These are phyloP conservation scores for Rhodotorula paludigena DNA, from an alignment of 768 basidiomycete species.

Conservation along the genomic window DNA sequence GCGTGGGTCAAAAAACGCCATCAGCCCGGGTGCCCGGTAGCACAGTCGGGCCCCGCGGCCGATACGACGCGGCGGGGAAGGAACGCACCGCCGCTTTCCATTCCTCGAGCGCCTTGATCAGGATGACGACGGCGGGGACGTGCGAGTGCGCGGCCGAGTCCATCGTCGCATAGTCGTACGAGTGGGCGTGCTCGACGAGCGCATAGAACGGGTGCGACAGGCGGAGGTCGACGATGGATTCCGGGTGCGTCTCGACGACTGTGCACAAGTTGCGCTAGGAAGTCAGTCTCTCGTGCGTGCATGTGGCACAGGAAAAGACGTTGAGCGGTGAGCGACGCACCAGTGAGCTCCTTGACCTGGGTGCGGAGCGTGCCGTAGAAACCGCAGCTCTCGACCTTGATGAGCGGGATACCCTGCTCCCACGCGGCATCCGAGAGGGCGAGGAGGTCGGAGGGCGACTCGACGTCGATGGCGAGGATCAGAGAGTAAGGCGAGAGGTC, in stretches of 20 bases:
- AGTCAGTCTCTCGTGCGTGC: too few relatives aligned
- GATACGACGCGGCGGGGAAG: not conserved
- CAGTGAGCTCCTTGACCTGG: conserved; percentile 84
- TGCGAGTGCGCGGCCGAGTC: conserved; percentile 86
- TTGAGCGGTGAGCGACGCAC: conserved; percentile 41
- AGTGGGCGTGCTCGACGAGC: conserved; percentile 65
- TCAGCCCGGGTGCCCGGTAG: too few relatives aligned
- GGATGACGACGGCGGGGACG: conserved; percentile 81
- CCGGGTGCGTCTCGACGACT: conserved; percentile 85
- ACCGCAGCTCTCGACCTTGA: conserved; percentile 76
- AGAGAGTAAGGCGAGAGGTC: conserved; percentile 62
- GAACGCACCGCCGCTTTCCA: conserved; percentile 69
- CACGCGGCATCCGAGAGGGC: conserved; percentile 51
- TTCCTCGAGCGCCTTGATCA: conserved; percentile 72
- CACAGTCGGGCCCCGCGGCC: not conserved
- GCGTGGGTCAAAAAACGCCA: not conserved
- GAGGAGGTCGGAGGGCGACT: conserved; percentile 56
- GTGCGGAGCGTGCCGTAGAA: conserved; percentile 84
- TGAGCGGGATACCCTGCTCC: conserved; percentile 55
- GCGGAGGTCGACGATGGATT: conserved; percentile 61
- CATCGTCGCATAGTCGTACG: conserved; percentile 69
- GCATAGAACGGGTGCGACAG: conserved; percentile 84
- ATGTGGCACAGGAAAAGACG: too few relatives aligned
- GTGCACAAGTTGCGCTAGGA: too few relatives aligned
- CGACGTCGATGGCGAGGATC: conserved; percentile 78